Base-by-base conservation (phyloP, 225 moss, liverwort and hornwort species). In the Lunularia cruciata region DNA sequence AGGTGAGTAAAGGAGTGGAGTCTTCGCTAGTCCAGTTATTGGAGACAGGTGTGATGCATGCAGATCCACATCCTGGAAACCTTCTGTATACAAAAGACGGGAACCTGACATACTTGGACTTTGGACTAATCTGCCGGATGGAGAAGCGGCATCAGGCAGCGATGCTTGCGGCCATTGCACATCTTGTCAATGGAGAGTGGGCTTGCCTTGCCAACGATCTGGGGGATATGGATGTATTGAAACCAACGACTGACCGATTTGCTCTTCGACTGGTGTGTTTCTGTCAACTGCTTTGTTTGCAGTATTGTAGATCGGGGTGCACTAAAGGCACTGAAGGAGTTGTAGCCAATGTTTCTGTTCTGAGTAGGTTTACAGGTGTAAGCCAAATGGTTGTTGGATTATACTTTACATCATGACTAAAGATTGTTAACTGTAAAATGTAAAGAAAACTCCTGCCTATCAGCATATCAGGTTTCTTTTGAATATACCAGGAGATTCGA, bases 141-240 rank as follows among this genome's bases (percentile, higher is more conserved):
- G 81, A 84, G 18, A 77, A 89, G 57, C 87, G 81, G 19, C 93
- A 98, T 64, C 93, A 82, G 76, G 78, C 75, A 70, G 96, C 93
- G 33, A 98, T 98, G 96, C 86, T 98, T 67, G 96, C 93, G 59
- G 82, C 86, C 60, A 86, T 98, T 60, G 96, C 93, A 59, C 96
- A 98, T 76, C 81, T 98, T 75, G 93, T 98, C 22, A 98, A 98
- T 70, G 96, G 93, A 70, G 96, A 98, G 47, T 98, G 96, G 96
- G 86, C 83, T 78, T 81, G 81, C 69, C 90, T 98, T 71, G 88
- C 86, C 8, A 85, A 91, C 52, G 96, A 98, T 84, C 83, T 98
- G 64, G 87, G 76, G 22, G 91, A 98, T 34, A 91, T 98, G 89
- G 96, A 89, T 58, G 84, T 98, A 9, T 68, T 98, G 68, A 98